phyloP scores from a whole-genome alignment of 805 yeast genomes.

The Saturnispora diversa region DNA sequence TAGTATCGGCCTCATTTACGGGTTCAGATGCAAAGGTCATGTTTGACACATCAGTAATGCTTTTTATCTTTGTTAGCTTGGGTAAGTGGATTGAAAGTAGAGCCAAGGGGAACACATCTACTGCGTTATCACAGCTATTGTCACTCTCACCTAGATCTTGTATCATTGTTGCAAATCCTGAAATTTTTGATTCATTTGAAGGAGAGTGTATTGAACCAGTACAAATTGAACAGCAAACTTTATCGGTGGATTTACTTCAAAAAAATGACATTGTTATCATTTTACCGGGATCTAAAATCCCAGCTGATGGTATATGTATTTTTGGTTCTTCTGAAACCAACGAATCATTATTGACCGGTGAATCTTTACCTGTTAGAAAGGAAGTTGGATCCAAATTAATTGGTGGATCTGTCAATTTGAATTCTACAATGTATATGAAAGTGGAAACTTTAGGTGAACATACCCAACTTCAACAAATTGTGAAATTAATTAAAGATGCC shows the following conservation, averaged over 20 bases:
- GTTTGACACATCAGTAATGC: conserved; percentile 84
- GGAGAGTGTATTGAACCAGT: conserved; percentile 12
- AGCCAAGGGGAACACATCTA: conserved; percentile 90
- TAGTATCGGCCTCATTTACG: conserved; percentile 37
- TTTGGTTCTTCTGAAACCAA: conserved; percentile 78
- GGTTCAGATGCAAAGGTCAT: conserved; percentile 54
- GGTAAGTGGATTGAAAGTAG: conserved; percentile 89
- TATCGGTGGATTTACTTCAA: conserved; percentile 75
- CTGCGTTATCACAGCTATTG: conserved; percentile 74
- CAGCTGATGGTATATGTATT: conserved; percentile 82
- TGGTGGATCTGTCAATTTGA: conserved; percentile 89
- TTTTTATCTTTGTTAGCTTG: conserved; percentile 70
- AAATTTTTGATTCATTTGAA: conserved; percentile 8
- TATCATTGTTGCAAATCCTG: conserved; percentile 44
- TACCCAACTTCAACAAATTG: conserved; percentile 83
- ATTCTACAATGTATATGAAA: conserved; percentile 58
- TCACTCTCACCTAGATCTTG: conserved; percentile 77
- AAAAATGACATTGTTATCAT: conserved; percentile 67
- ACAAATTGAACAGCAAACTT: conserved; percentile 33
- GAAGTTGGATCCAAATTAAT: conserved; percentile 52
- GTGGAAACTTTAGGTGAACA: conserved; percentile 71
- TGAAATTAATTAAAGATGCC: conserved; percentile 78
- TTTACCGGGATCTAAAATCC: conserved; percentile 79
- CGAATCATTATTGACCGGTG: conserved; percentile 91
- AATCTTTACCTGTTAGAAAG: conserved; percentile 69